Base-by-base conservation (phyloP, 2,329 filamentous ascomycete species). In the Madurella fahalii region DNA sequence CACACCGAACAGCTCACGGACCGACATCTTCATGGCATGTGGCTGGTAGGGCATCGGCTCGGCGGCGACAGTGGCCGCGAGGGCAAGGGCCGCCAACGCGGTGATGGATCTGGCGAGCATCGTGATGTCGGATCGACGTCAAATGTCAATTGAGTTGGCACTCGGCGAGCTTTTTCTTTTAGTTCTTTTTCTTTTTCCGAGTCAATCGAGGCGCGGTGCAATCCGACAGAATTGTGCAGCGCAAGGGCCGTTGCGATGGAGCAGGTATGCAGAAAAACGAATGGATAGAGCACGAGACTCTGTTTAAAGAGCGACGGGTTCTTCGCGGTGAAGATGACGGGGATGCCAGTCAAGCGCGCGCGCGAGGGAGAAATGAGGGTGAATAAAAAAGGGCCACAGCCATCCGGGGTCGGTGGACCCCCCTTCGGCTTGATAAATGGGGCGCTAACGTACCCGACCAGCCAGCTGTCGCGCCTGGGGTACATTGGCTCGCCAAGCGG, bases 101-200 rank as follows among this genome's bases (percentile, higher is more conserved):
- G 67, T 59, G 55, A 67, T 44, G 72, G 78, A 52, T 68, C 70
- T 16, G 77, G 78, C 5, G 67, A 72, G 59, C 83, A 77, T n/a
- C 46, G 48, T 61, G 56, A 43, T n/a, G 51, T 45, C 50, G 32
- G 51, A 45, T 50, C 41, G 50, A 47, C 25, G 34, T 17, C 37
- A 7, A 34, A n/a, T n/a, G 47, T 47, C 9, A 48, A 43, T 49
- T 16, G 41, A 18, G 39, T 16, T 39, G 18, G 12, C 18, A 20
- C 13, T 32, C n/a, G n/a, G n/a, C n/a, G n/a, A n/a, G n/a, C n/a
- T n/a, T n/a, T n/a, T n/a, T n/a, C n/a, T n/a, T n/a, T n/a, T n/a
- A n/a, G n/a, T n/a, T n/a, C n/a, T n/a, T n/a, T n/a, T n/a, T n/a
- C n/a, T n/a, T n/a, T n/a, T n/a, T n/a, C n/a, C n/a, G n/a, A 45